Evolutionary conservation across 2,329 filamentous ascomycete species (phyloP).

Genomic region (Didymella pinodella): DNA sequence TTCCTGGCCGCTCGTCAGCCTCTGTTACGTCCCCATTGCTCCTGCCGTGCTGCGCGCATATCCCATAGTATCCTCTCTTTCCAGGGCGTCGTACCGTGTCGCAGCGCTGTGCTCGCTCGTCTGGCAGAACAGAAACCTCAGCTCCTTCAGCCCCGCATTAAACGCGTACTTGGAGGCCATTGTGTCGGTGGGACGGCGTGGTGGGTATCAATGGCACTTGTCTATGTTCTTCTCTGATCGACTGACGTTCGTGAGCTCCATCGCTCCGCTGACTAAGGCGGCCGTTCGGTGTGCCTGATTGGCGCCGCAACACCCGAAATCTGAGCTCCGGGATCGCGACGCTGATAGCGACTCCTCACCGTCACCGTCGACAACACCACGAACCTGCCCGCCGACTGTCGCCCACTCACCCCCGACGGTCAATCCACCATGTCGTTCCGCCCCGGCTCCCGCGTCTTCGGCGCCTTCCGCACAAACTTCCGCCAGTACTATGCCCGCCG

Average conservation of each 20-base stretch:
- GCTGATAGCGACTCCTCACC: conserved; percentile 1
- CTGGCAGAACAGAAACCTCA: conserved; percentile 97
- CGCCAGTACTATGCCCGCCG: conserved; percentile 67
- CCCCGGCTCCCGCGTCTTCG: conserved; percentile 65
- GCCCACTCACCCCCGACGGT: conserved; percentile 20
- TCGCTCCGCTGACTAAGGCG: conserved; percentile 13
- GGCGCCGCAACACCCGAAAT: conserved; percentile 38
- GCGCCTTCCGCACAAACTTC: conserved; percentile 60
- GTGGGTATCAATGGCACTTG: conserved; percentile 25
- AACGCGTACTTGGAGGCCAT: conserved; percentile 98
- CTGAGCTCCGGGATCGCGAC: conserved; percentile 25
- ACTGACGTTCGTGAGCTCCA: conserved; percentile 29
- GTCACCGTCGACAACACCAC: conserved; percentile 13
- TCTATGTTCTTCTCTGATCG: conserved; percentile 15
- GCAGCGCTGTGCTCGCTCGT: conserved; percentile 89
- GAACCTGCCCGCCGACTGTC: conserved; percentile 5
- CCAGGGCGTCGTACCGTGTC: conserved; percentile 69
- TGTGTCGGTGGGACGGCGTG: conserved; percentile 34
- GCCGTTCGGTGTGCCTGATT: conserved; percentile 32
- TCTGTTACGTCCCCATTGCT: not conserved
- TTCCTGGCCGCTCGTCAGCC: conserved; percentile 63
- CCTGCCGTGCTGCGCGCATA: not conserved
- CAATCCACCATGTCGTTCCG: conserved; percentile 62
- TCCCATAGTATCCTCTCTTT: conserved; percentile 1
- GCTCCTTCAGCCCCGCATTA: conserved; percentile 85